Evolutionary conservation across 1,284 basidiomycete species (phyloP).

Genomic region (Sphaerobolus stellatus): DNA sequence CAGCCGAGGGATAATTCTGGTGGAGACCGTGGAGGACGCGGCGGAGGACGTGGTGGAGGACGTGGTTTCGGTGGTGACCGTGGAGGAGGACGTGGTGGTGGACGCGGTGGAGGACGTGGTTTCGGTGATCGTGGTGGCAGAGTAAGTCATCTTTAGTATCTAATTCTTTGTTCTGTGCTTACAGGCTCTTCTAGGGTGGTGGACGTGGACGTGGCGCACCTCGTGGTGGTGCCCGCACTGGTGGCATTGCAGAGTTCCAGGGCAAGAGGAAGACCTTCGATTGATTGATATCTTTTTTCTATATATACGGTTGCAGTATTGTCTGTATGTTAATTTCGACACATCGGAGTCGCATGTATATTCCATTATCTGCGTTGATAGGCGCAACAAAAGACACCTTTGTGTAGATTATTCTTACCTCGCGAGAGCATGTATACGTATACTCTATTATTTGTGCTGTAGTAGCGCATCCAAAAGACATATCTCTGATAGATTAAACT

Average conservation of each 20-base stretch:
- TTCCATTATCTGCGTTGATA: neutral
- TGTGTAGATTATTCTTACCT: no score
- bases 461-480: no score
- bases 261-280: slow-evolving; percentile 85
- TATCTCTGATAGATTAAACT: no score
- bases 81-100: slow-evolving; percentile 38
- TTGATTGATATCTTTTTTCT: slow-evolving; percentile 9
- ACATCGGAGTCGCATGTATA: neutral
- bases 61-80: slow-evolving; percentile 25
- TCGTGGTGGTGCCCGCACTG: slow-evolving; percentile 56
- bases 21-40: slow-evolving; percentile 47
- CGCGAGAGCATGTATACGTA: no score
- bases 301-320: neutral
- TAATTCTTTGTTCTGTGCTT: slow-evolving; percentile 26
- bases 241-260: slow-evolving; percentile 70
- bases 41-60: slow-evolving; percentile 44
- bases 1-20: slow-evolving; percentile 74
- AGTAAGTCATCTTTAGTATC: slow-evolving; percentile 31
- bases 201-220: slow-evolving; percentile 44
- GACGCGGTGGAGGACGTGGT: slow-evolving; percentile 43
- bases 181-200: slow-evolving; percentile 30
- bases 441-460: no score
- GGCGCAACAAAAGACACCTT: no score
- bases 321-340: neutral
- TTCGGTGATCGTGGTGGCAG: slow-evolving; percentile 39